These are phyloP conservation scores for Aquilaria malaccensis DNA, from an alignment of 345 rosid genomes.

Conservation along the genomic window DNA sequence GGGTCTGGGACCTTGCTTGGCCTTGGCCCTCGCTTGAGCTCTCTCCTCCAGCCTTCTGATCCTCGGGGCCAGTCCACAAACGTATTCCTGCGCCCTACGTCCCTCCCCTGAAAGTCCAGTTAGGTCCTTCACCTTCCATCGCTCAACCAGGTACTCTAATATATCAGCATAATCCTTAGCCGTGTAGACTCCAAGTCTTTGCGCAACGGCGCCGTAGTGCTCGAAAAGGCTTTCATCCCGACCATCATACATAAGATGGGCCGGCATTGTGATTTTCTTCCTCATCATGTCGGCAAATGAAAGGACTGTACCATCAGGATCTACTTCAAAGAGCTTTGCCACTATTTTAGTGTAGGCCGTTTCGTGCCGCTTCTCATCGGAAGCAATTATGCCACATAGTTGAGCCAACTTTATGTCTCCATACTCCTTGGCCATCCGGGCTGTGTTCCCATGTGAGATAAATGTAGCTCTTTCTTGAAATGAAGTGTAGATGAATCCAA, in stretches of 20 bases:
- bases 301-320: constrained; percentile 24
- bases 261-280: constrained; percentile 29
- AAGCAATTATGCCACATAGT: constrained; percentile 28
- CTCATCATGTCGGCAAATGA: constrained; percentile 36
- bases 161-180: constrained; percentile 24
- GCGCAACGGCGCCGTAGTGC: constrained; percentile 23
- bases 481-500: constrained; percentile 31
- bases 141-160: constrained; percentile 23
- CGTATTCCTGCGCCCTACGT: constrained; percentile 23
- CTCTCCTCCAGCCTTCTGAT: constrained; percentile 17
- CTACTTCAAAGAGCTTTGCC: constrained; percentile 33
- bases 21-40: constrained; percentile 4
- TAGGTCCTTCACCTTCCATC: constrained; percentile 25
- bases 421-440: constrained; percentile 27
- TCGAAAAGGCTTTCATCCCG: constrained; percentile 23
- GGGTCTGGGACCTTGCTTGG: not conserved
- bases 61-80: constrained; percentile 23
- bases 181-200: constrained; percentile 25
- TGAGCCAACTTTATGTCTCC: constrained; percentile 31
- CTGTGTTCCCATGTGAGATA: constrained; percentile 33
- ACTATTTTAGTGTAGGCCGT: constrained; percentile 25
- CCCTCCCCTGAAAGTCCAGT: constrained; percentile 25
- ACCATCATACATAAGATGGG: constrained; percentile 30
- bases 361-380: constrained; percentile 35
- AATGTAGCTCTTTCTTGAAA: constrained; percentile 42